Percentiles rank a stretch among this genome's conserved stretches.
Evolutionary conservation across 345 rosid genomes (phyloP).

Genomic region (Eucalyptus tenuipes): DNA sequence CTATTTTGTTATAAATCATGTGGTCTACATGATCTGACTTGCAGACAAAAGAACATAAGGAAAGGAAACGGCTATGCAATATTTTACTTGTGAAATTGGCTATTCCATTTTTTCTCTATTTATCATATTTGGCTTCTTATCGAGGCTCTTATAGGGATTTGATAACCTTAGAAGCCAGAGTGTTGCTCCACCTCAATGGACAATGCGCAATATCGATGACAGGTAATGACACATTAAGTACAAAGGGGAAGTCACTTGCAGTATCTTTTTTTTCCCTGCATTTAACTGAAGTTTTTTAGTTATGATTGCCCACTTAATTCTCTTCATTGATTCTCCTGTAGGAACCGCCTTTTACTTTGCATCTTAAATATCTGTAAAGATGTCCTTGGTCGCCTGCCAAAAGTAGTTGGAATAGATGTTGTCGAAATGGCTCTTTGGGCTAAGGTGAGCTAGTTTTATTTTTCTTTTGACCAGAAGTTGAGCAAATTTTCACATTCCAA

Average conservation of each 20-base stretch:
- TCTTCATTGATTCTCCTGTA: slow-evolving; percentile 6
- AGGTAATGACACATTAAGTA: slow-evolving; percentile 26
- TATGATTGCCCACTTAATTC: neutral
- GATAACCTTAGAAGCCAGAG: slow-evolving; percentile 97
- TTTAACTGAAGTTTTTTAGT: neutral
- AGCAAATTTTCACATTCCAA: slow-evolving; percentile 1
- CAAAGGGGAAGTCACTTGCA: neutral
- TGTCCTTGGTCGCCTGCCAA: slow-evolving; percentile 68
- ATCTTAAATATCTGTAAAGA: slow-evolving; percentile 73
- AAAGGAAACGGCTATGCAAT: neutral
- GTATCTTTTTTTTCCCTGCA: neutral
- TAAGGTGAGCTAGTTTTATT: slow-evolving; percentile 41
- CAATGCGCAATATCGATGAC: slow-evolving; percentile 95
- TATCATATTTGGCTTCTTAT: neutral
- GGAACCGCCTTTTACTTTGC: slow-evolving; percentile 71
- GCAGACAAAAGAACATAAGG: neutral
- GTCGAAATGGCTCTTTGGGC: slow-evolving; percentile 99
- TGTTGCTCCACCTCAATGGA: slow-evolving; percentile 98
- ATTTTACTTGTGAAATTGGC: neutral
- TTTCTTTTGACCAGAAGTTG: neutral
- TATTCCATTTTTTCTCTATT: neutral
- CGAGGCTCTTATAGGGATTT: slow-evolving; percentile 61
- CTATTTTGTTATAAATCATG: neutral
- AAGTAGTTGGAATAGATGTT: slow-evolving; percentile 82
- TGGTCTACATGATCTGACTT: neutral